Percentiles rank a stretch among this genome's conserved stretches.
Conservation (phyloP, 441 rosid genomes). For the Aquilaria agallochum region DNA sequence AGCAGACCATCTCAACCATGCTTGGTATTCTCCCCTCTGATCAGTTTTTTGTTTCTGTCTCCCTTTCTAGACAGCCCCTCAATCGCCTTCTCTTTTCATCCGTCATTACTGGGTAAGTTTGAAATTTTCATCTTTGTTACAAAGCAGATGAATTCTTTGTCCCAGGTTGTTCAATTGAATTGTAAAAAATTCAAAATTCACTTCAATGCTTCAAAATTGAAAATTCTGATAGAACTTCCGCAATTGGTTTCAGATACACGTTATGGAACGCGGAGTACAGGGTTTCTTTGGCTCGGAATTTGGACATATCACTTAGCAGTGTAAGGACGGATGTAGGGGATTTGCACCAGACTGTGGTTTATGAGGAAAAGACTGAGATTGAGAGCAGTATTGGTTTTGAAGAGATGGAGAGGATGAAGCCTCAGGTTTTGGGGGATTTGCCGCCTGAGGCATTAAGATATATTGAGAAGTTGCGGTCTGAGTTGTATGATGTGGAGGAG, state of each 20-base stretch:
- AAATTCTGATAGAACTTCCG: neutral
- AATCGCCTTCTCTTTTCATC: constrained; percentile 65
- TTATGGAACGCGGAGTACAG: constrained; percentile 96
- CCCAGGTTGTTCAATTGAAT: neutral
- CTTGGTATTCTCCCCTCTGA: constrained; percentile 91
- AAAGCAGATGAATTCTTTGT: neutral
- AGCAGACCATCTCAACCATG: constrained; percentile 81
- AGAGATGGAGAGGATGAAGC: constrained; percentile 43
- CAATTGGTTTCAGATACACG: constrained; percentile 50
- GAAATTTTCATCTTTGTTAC: neutral
- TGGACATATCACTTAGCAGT: constrained; percentile 37
- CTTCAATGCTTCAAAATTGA: neutral
- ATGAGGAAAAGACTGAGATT: constrained; percentile 19
- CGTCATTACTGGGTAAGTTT: constrained; percentile 70
- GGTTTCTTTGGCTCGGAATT: constrained; percentile 62
- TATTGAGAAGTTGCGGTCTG: constrained; percentile 58
- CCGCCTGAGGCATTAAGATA: constrained; percentile 60
- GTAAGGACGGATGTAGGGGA: constrained; percentile 19
- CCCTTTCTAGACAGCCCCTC: constrained; percentile 51
- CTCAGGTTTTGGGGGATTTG: constrained; percentile 57
- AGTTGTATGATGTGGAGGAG: constrained; percentile 51
- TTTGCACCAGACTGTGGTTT: constrained; percentile 20
- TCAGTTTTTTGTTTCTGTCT: constrained; percentile 60
- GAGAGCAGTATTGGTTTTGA: constrained; percentile 25
- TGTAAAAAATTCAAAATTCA: too few relatives aligned